These are phyloP conservation scores for Podospora fimiseda DNA, from an alignment of 495 filamentous ascomycete species.

Conservation along the genomic window DNA sequence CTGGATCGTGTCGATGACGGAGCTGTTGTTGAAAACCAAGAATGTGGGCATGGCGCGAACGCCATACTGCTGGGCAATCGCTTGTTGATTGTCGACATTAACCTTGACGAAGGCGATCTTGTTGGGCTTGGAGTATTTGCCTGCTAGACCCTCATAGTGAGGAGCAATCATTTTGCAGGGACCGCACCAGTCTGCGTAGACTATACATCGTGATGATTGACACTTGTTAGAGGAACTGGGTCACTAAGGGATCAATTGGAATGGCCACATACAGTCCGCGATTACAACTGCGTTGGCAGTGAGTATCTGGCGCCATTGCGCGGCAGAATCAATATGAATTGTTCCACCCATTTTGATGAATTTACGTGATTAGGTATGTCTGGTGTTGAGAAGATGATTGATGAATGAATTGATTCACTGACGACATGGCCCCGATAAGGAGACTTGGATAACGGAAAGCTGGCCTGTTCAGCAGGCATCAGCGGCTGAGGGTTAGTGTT, in stretches of 20 bases:
- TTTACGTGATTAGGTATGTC: too few species aligned
- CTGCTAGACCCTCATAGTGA: conserved; percentile 53
- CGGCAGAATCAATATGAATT: conserved; percentile 33
- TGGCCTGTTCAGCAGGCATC: conserved; percentile 20
- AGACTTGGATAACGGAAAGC: conserved; percentile 16
- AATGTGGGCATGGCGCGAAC: conserved; percentile 77
- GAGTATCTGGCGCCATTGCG: conserved; percentile 39
- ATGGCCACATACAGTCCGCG: conserved; percentile 38
- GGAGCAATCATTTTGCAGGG: conserved; percentile 66
- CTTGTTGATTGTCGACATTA: conserved; percentile 52
- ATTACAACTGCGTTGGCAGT: conserved; percentile 38
- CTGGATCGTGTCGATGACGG: conserved; percentile 62
- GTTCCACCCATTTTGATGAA: conserved; percentile 25
- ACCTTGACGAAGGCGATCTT: conserved; percentile 57
- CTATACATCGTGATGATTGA: conserved; percentile 19
- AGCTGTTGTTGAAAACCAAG: conserved; percentile 73
- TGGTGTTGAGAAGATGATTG: too few species aligned
- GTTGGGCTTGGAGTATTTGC: conserved; percentile 45
- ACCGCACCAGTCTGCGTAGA: conserved; percentile 66
- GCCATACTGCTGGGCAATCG: conserved; percentile 48
- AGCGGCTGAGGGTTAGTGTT: conserved; percentile 9
- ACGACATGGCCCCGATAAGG: neutral
- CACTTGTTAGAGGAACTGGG: neutral
- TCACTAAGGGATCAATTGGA: neutral
- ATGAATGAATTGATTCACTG: too few species aligned